Base-by-base conservation (phyloP, 805 yeast genomes). In the Debaryomyces prosopidis region DNA sequence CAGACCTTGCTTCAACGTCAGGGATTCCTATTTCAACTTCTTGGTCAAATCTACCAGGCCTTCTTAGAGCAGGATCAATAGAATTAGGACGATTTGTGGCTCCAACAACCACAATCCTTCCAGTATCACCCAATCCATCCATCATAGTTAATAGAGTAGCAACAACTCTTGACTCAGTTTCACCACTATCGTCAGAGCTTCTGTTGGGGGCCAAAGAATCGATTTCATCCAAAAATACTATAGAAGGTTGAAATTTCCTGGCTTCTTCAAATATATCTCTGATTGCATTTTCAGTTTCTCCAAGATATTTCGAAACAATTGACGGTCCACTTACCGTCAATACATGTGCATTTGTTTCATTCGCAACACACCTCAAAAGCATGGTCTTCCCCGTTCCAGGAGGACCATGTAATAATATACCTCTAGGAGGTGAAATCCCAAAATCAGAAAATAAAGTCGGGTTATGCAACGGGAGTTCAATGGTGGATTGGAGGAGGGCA, bases 301-400 rank as follows among this genome's bases (percentile, higher is more conserved):
- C 99, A 33, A 90, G 66, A 60, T 92, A 94, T 61, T 90, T 91
- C 6, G 96, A 88, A 2, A 91, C 92, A 42, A 94, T 87, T 1
- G 96, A 83, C 1, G 97, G 96, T 0, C 97, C 97, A 60, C 87
- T 87, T 18, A 94, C 85, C 2, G 87, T 83, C 37, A 94, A 73
- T 0, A 92, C 82, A 63, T 92, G 99, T 0, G 96, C 95, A 49
- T 85, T 77, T 1, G 79, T 71, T 47, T 86, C 92, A 50, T 81
- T 75, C 0, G 96, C 95, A 8, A 92, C 82, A 20, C 96, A 85
- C 44, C 87, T 77, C 31, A 94, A 71, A 6, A 94, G 74, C 89
- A 91, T 81, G 1, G 97, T 87, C 62, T 92, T 92, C 42, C 99
- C 99, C 0, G 97, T 92, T 3, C 99, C 99, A 2, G 98, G 94